Conservation (phyloP, 768 basidiomycete species). For the Rhodocollybia butyracea region DNA sequence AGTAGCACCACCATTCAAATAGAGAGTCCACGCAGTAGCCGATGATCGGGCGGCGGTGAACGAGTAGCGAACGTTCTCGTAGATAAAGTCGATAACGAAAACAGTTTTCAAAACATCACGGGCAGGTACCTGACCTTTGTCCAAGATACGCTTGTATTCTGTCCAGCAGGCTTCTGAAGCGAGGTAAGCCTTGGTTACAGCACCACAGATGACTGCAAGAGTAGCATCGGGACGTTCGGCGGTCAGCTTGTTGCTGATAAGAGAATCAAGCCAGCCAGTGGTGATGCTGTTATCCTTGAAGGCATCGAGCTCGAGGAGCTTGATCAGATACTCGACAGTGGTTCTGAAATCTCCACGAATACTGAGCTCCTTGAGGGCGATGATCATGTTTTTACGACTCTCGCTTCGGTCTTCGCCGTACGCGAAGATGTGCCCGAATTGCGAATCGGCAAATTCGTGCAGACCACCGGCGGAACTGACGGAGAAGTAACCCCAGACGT, state of each 20-base stretch:
- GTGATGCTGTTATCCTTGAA: constrained; percentile 98
- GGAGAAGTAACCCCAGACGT: constrained; percentile 99
- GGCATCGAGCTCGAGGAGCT: constrained; percentile 90
- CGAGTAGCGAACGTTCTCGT: constrained; percentile 91
- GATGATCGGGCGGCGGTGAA: constrained; percentile 95
- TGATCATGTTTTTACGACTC: constrained; percentile 98
- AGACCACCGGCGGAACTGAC: constrained; percentile 93
- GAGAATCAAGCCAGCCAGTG: constrained; percentile 96
- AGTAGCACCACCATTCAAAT: constrained; percentile 92
- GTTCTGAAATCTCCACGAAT: constrained; percentile 99
- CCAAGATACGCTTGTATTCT: constrained; percentile 92
- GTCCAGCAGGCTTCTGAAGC: constrained; percentile 85
- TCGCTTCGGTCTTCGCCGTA: constrained; percentile 96
- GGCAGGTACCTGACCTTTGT: constrained; percentile 97
- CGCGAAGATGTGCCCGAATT: constrained; percentile 99
- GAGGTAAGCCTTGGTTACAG: constrained; percentile 92
- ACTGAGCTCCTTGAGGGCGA: constrained; percentile 95
- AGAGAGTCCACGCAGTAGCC: constrained; percentile 86
- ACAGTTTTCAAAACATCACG: constrained; percentile 95
- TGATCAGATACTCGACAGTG: constrained; percentile 99
- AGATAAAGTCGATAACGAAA: constrained; percentile 96
- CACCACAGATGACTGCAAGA: constrained; percentile 93
- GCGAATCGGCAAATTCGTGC: constrained; percentile 98
- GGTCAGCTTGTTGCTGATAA: constrained; percentile 96
- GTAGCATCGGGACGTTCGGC: constrained; percentile 93